phyloP scores from a whole-genome alignment of 305 asterid genomes.

The Solanum hybrid region DNA sequence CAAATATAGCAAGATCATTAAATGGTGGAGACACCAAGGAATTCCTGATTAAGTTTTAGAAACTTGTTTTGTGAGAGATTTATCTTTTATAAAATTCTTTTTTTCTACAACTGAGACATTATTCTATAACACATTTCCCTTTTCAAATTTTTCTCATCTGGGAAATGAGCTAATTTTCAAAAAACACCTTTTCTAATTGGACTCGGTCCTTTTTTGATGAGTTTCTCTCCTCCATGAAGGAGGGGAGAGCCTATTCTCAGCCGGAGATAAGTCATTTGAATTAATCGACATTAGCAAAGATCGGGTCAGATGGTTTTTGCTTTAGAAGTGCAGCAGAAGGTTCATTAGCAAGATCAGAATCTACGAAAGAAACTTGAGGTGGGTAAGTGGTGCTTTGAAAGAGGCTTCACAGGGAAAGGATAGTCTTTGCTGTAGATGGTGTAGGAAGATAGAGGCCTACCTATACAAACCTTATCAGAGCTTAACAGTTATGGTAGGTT shows the following conservation, averaged over 20 bases:
- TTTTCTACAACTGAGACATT: background rate
- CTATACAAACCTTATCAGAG: background rate
- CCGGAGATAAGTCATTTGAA: background rate
- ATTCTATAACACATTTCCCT: background rate
- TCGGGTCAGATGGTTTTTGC: background rate
- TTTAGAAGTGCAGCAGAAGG: background rate
- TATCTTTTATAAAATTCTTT: background rate
- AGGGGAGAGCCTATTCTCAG: background rate
- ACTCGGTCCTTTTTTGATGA: background rate
- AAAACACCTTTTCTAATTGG: background rate
- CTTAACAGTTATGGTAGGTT: background rate
- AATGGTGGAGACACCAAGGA: background rate
- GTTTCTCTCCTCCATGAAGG: background rate
- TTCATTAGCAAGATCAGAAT: background rate
- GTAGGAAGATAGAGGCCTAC: background rate
- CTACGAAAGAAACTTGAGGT: background rate
- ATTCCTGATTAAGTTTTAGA: background rate
- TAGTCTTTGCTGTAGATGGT: background rate
- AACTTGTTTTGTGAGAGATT: background rate
- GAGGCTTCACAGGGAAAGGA: background rate
- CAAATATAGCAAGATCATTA: background rate
- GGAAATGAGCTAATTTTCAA: background rate
- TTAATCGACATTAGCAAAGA: background rate
- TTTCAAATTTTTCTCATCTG: background rate
- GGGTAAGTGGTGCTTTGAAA: background rate